These are phyloP conservation scores for Luffa acutangula DNA, from an alignment of 306 rosid species.

Conservation along the genomic window DNA sequence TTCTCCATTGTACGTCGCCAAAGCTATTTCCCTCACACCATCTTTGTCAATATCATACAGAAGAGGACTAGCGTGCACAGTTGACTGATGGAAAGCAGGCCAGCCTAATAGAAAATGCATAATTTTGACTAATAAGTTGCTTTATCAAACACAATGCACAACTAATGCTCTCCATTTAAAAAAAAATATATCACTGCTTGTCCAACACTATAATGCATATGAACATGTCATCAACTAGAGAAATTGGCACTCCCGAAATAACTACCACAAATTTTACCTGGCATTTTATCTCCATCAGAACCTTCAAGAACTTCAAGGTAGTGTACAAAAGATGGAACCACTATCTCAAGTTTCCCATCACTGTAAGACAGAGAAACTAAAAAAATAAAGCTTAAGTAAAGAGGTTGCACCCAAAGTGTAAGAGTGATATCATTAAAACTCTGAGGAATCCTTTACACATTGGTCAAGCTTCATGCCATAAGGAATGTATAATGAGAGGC, in stretches of 20 bases:
- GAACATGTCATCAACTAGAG: not conserved
- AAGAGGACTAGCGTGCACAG: conserved; percentile 93
- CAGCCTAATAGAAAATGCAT: conserved; percentile 56
- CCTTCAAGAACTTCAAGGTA: conserved; percentile 97
- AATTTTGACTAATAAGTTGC: not conserved
- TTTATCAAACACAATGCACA: not conserved
- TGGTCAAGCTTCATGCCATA: not conserved
- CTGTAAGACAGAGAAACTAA: conserved; percentile 30
- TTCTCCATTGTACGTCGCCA: conserved; percentile 98
- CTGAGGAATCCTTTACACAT: not conserved
- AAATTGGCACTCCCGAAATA: not conserved
- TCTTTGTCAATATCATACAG: conserved; percentile 95
- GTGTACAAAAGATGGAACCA: conserved; percentile 92
- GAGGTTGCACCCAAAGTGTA: not conserved
- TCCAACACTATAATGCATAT: not conserved
- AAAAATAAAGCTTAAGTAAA: conserved; percentile 3
- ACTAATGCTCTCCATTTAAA: not conserved
- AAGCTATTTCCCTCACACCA: conserved; percentile 88
- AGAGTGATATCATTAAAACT: not conserved
- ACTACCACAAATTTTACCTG: conserved; percentile 36
- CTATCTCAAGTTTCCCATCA: conserved; percentile 95
- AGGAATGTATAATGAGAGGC: not conserved
- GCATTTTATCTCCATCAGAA: conserved; percentile 94
- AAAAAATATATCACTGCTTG: not conserved
- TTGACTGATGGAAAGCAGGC: conserved; percentile 99